These are phyloP conservation scores for Aureobasidium musti DNA, from an alignment of 2,329 filamentous ascomycete genomes.

Conservation along the genomic window DNA sequence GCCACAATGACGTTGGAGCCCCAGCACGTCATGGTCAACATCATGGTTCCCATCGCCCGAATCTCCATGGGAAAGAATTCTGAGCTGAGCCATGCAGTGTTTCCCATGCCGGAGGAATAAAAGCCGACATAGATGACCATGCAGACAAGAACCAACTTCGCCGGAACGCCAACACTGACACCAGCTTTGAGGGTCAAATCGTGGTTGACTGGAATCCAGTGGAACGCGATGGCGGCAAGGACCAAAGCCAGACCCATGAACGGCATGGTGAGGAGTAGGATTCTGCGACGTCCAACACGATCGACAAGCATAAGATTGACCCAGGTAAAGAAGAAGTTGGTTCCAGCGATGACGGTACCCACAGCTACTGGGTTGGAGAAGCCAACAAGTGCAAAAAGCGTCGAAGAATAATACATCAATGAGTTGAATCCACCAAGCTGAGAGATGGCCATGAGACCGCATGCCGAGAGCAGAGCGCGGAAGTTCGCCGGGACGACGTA, in stretches of 20 bases:
- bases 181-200: slow-evolving; percentile 11
- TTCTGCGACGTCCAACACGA: slow-evolving; percentile 72
- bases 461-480: slow-evolving; percentile 45
- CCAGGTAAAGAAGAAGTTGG: slow-evolving; percentile 80
- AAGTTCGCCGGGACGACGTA: slow-evolving; percentile 43
- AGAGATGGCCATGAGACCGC: slow-evolving; percentile 35
- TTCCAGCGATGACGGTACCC: slow-evolving; percentile 75
- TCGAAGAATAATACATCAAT: slow-evolving; percentile 35
- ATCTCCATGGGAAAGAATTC: slow-evolving; percentile 45
- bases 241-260: slow-evolving; percentile 62
- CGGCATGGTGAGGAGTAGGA: slow-evolving; percentile 51
- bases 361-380: slow-evolving; percentile 79
- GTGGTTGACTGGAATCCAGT: slow-evolving; percentile 57
- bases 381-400: slow-evolving; percentile 60
- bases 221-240: slow-evolving; percentile 72
- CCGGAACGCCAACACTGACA: slow-evolving; percentile 29
- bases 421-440: not conserved
- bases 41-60: slow-evolving; percentile 44
- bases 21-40: slow-evolving; percentile 37
- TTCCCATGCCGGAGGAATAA: slow-evolving; percentile 32
- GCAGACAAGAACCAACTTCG: slow-evolving; percentile 46
- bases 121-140: slow-evolving; percentile 49
- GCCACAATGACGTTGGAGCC: slow-evolving; percentile 39
- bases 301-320: slow-evolving; percentile 76
- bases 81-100: slow-evolving; percentile 44